Evolutionary conservation across 352 stramenopile genomes (phyloP).

Genomic region (Phytophthora boehmeriae): DNA sequence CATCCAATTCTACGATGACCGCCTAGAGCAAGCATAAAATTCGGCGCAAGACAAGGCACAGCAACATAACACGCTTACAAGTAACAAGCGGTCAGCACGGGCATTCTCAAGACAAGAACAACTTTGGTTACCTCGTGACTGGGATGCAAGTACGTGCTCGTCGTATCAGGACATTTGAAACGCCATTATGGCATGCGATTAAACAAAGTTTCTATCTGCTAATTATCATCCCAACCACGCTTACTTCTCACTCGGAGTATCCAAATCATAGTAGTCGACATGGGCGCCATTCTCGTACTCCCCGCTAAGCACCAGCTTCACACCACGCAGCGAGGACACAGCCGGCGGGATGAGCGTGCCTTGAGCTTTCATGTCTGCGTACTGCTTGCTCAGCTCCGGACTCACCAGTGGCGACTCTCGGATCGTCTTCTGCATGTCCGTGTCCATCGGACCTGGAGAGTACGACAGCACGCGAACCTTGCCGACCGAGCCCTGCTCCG

Average conservation of each 20-base stretch:
- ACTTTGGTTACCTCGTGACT: too few species aligned
- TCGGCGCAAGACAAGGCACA: constrained; percentile 13
- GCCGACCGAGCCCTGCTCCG: constrained; percentile 47
- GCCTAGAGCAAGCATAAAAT: constrained; percentile 37
- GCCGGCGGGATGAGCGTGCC: constrained; percentile 56
- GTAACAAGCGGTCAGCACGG: too few species aligned
- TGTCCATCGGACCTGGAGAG: constrained; percentile 88
- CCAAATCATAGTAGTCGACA: constrained; percentile 83
- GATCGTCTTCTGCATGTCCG: constrained; percentile 80
- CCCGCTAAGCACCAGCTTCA: constrained; percentile 55
- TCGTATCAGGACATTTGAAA: too few species aligned
- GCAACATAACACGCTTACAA: too few species aligned
- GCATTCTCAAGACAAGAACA: too few species aligned
- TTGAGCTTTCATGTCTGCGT: constrained; percentile 56
- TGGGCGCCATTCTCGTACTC: constrained; percentile 65
- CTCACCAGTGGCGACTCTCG: constrained; percentile 55
- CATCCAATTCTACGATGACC: constrained; percentile 55
- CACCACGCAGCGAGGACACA: constrained; percentile 64
- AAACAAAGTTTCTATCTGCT: too few species aligned
- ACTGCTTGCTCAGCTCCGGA: constrained; percentile 46
- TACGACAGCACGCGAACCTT: constrained; percentile 82
- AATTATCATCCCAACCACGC: too few species aligned
- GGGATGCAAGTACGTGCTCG: too few species aligned
- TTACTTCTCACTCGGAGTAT: constrained; percentile 12
- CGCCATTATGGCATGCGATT: too few species aligned